A percentile compares a stretch with the other conserved stretches of the same genome.
These are phyloP conservation scores for Cystobasidiopsis lactophilus DNA, from an alignment of 768 basidiomycete genomes.

Conservation along the genomic window DNA sequence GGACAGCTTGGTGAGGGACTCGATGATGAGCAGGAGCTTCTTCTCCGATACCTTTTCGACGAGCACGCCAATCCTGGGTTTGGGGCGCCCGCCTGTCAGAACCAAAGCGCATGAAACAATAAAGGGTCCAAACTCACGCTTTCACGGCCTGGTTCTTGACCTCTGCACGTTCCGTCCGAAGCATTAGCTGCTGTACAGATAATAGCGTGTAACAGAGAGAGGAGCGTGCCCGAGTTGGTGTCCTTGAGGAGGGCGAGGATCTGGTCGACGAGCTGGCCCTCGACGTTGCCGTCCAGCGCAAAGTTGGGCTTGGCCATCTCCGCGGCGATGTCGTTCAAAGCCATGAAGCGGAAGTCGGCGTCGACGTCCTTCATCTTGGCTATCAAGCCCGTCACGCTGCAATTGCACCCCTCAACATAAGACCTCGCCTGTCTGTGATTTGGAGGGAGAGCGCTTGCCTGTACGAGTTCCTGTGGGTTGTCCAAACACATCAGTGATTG, in stretches of 20 bases:
- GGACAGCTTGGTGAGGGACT: slow-evolving; percentile 68
- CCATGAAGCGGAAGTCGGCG: background rate
- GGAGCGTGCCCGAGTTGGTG: slow-evolving; percentile 45
- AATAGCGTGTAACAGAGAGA: too few species aligned
- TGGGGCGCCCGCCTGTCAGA: too few species aligned
- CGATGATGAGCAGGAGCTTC: slow-evolving; percentile 67
- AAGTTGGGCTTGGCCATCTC: slow-evolving; percentile 37
- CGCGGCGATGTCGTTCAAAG: background rate
- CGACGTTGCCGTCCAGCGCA: slow-evolving; percentile 60
- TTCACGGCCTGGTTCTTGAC: slow-evolving; percentile 96
- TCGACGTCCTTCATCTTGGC: too few species aligned
- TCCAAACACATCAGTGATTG: too few species aligned
- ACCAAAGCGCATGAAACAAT: background rate
- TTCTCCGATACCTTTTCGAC: slow-evolving; percentile 67
- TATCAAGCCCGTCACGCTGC: too few species aligned
- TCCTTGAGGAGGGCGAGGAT: slow-evolving; percentile 76
- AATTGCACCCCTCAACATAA: too few species aligned
- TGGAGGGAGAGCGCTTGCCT: too few species aligned
- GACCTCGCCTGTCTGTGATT: too few species aligned
- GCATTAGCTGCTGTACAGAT: too few species aligned
- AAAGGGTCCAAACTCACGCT: slow-evolving; percentile 36
- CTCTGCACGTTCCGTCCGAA: too few species aligned
- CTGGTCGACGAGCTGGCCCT: slow-evolving; percentile 60
- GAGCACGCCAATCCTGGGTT: slow-evolving; percentile 57
- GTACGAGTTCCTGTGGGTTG: too few species aligned